Conservation (phyloP, 2,329 filamentous ascomycete genomes). For the Sphaerulina musiva region DNA sequence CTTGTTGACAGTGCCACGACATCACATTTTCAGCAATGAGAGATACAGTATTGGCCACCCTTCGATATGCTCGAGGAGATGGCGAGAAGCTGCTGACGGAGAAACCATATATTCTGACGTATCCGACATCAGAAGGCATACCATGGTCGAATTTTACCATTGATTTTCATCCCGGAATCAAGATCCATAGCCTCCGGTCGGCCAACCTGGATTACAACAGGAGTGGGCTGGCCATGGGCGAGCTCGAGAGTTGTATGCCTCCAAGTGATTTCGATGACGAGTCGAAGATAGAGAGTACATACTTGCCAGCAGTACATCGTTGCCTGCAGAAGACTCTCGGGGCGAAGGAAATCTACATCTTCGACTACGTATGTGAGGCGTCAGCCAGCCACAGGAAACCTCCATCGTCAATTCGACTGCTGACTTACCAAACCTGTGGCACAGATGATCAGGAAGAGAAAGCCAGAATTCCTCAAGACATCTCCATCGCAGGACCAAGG, state of each 20-base stretch:
- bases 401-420: no score
- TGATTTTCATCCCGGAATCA: constrained; percentile 5
- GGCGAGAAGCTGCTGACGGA: constrained; percentile 2
- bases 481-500: neutral
- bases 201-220: neutral
- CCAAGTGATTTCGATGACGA: constrained; percentile 7
- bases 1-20: no score
- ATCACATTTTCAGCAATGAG: neutral
- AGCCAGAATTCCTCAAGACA: neutral
- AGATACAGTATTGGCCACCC: constrained; percentile 1
- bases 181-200: constrained; percentile 3
- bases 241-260: constrained; percentile 1
- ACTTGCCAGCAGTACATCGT: constrained; percentile 4
- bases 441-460: constrained; percentile 4
- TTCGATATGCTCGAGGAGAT: constrained; percentile 9
- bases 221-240: constrained; percentile 4
- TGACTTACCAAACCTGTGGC: no score
- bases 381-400: no score
- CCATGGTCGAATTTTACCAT: constrained; percentile 11
- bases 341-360: constrained; percentile 8
- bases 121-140: neutral
- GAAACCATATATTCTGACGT: constrained; percentile 10
- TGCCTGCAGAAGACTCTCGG: constrained; percentile 1
- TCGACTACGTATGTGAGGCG: constrained; percentile 1
- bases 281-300: constrained; percentile 2